Evolutionary conservation across 2,329 filamentous ascomycete genomes (phyloP), one percentile per base, ranked within the genome.

Genomic region (Beauveria brongniartii): DNA sequence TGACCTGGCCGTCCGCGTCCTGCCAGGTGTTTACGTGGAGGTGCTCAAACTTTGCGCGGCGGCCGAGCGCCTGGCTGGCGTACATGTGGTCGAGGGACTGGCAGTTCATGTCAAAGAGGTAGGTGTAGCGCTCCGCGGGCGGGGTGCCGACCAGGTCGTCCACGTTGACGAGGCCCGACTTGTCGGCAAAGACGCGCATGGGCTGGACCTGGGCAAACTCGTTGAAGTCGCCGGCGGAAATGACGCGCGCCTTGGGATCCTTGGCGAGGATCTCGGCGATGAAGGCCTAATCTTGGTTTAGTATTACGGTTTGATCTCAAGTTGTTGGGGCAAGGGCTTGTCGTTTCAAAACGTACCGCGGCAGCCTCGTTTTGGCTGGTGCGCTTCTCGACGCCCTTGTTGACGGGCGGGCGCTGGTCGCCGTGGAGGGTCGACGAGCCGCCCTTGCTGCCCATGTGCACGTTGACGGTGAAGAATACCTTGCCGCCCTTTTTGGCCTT

Each of bases 21-120:
- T 82, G 79, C 87, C 88, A 91, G 3, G 86, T 85, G 71, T 89
- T 90, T 56, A 90, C 75, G 73, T 90, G 88, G 28, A 90, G 68
- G 71, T 91, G 87, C 77, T 90, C 84, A 65, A 84, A 83, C 67
- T 76, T 71, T 18, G 78, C 72, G 4, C 71, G 68, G 30, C 69
- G 69, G 28, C 73, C 74, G 62, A 88, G 67, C 55, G 76, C 76
- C 28, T 79, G 75, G 68, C 83, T 88, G 61, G 89, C 79, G 65
- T 81, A 89, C 73, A 88, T 83, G 74, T 90, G 87, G 71, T 90
- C 88, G 20, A 91, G 76, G 68, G 86, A 80, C 75, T 90, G 83
- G 62, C 82, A 80, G 72, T 88, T 89, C 80, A 82, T 83, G 65
- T 88, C 87, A 64, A 82, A 90, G 1, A 87, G 73, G 70, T 90